These are phyloP conservation scores for Trichophyton simii DNA, from an alignment of 2,329 filamentous ascomycete species.

Conservation along the genomic window DNA sequence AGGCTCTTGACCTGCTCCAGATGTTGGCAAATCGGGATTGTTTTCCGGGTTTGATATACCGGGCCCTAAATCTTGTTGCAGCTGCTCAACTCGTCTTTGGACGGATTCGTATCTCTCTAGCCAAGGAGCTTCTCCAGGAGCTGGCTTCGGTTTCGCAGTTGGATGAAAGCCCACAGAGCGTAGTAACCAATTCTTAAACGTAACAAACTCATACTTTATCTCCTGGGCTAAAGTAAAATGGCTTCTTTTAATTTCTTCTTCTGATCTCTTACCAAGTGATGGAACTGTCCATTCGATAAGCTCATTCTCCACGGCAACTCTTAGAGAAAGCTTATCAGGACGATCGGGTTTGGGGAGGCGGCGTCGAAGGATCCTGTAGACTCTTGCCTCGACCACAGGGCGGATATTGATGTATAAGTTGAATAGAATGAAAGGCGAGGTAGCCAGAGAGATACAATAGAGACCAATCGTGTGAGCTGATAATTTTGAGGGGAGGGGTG, in stretches of 20 bases:
- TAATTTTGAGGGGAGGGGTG: constrained; percentile 19
- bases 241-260: constrained; percentile 28
- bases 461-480: constrained; percentile 20
- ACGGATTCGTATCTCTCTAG: constrained; percentile 21
- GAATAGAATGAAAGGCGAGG: constrained; percentile 25
- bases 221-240: constrained; percentile 27
- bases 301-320: constrained; percentile 32
- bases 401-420: constrained; percentile 28
- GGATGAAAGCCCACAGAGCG: constrained; percentile 20
- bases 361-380: constrained; percentile 30
- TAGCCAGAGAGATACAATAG: constrained; percentile 20
- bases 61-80: constrained; percentile 13
- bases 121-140: constrained; percentile 12
- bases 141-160: constrained; percentile 11
- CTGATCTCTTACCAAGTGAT: constrained; percentile 27
- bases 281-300: constrained; percentile 34
- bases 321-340: constrained; percentile 31
- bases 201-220: constrained; percentile 24
- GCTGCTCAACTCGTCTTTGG: constrained; percentile 21
- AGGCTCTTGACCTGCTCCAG: neutral
- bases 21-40: neutral
- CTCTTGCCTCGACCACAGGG: constrained; percentile 27
- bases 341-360: constrained; percentile 30
- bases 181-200: constrained; percentile 23
- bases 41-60: neutral